phyloP scores from a whole-genome alignment of 2,329 filamentous ascomycete genomes.

The Colletotrichum falcatum region DNA sequence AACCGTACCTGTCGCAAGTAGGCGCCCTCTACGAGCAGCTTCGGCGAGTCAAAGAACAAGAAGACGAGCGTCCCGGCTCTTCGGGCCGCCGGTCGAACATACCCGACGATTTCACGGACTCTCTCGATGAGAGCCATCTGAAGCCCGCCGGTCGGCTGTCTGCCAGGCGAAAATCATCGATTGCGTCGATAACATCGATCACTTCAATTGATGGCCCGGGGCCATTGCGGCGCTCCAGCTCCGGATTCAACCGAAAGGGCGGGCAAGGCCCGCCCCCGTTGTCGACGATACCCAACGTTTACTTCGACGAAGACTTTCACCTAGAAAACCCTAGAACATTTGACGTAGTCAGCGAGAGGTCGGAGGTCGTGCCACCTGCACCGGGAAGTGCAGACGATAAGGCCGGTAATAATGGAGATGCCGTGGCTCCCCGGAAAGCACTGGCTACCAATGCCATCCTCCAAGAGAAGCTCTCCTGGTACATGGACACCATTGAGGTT shows the following conservation, averaged over 20 bases:
- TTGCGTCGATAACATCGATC: constrained; percentile 62
- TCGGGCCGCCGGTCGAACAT: constrained; percentile 52
- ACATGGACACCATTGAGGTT: constrained; percentile 99
- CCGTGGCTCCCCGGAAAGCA: constrained; percentile 79
- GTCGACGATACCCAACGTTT: constrained; percentile 91
- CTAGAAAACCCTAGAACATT: constrained; percentile 97
- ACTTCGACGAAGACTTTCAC: constrained; percentile 95
- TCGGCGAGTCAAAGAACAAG: constrained; percentile 82
- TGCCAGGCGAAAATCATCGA: constrained; percentile 55
- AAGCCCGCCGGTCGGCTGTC: constrained; percentile 58
- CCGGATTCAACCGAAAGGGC: constrained; percentile 66
- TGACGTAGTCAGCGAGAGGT: constrained; percentile 94
- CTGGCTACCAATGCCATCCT: constrained; percentile 96
- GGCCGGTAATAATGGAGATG: constrained; percentile 66
- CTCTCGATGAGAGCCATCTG: constrained; percentile 58
- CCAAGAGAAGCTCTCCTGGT: constrained; percentile 99
- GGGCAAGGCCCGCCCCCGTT: constrained; percentile 83
- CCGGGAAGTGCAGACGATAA: constrained; percentile 67
- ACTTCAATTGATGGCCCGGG: constrained; percentile 61
- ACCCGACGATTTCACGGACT: constrained; percentile 57
- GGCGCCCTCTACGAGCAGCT: constrained; percentile 91
- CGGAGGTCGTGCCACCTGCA: constrained; percentile 86
- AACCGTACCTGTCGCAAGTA: constrained; percentile 85
- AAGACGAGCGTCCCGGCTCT: constrained; percentile 64
- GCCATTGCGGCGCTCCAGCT: constrained; percentile 58